These are phyloP conservation scores for Penicillium argentinense DNA, from an alignment of 495 filamentous ascomycete species.

Conservation along the genomic window DNA sequence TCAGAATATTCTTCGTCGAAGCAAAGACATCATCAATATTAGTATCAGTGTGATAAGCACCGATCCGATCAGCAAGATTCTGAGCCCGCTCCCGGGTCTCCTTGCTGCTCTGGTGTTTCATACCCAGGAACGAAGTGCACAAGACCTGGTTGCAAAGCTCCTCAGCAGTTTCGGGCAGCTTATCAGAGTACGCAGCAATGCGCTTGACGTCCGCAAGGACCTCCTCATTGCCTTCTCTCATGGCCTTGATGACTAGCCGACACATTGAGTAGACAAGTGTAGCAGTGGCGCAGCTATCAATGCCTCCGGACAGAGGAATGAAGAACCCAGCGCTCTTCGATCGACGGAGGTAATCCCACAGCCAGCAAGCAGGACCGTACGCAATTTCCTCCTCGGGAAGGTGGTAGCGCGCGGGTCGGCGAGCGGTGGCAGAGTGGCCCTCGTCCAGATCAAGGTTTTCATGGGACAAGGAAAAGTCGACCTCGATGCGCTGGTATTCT, in stretches of 20 bases:
- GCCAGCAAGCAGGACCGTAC: constrained; percentile 64
- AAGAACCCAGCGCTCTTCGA: constrained; percentile 58
- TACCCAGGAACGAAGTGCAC: constrained; percentile 11
- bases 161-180: constrained; percentile 11
- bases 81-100: constrained; percentile 8
- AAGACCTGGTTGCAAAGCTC: constrained; percentile 13
- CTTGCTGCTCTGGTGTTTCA: constrained; percentile 13
- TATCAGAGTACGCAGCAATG: constrained; percentile 7
- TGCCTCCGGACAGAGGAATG: constrained; percentile 64
- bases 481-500: constrained; percentile 30
- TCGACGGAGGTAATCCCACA: constrained; percentile 80
- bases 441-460: constrained; percentile 32
- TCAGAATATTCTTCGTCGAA: constrained; percentile 13
- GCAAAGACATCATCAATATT: constrained; percentile 10
- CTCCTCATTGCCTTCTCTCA: constrained; percentile 30
- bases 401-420: constrained; percentile 48
- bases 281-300: constrained; percentile 57
- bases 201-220: constrained; percentile 14
- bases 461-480: constrained; percentile 31
- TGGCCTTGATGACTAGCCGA: constrained; percentile 65
- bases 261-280: constrained; percentile 76
- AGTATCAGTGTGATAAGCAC: constrained; percentile 12
- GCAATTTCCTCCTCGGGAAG: constrained; percentile 72
- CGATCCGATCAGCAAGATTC: constrained; percentile 5
- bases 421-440: constrained; percentile 31